Percentiles rank a stretch among this genome's conserved stretches.
phyloP scores from a whole-genome alignment of 2,329 filamentous ascomycete species.

The Neonectria magnoliae region DNA sequence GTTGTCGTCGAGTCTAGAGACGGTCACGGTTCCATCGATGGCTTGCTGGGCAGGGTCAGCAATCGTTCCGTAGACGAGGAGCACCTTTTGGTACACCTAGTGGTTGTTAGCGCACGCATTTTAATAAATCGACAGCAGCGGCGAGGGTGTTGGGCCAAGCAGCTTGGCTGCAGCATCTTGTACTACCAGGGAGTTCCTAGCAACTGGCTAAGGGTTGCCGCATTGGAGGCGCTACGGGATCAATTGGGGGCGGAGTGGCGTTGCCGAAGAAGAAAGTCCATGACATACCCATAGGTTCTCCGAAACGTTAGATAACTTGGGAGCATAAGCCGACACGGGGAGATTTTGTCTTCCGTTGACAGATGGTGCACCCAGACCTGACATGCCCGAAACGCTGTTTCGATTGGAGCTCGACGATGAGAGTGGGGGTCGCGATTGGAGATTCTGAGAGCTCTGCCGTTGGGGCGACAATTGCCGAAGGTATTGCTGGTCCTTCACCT shows the following conservation, averaged over 20 bases:
- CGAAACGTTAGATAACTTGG: conserved; percentile 79
- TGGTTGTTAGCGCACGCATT: conserved; percentile 36
- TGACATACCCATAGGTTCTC: conserved; percentile 85
- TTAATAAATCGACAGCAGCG: conserved; percentile 16
- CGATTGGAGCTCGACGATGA: conserved; percentile 60
- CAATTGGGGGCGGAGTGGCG: conserved; percentile 19
- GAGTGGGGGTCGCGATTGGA: conserved; percentile 50
- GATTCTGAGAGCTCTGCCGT: conserved; percentile 36
- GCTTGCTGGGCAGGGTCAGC: conserved; percentile 75
- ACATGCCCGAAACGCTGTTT: conserved; percentile 72
- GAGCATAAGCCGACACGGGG: conserved; percentile 81
- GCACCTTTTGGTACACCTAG: conserved; percentile 90
- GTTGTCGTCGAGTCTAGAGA: conserved; percentile 83
- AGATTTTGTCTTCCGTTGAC: conserved; percentile 64
- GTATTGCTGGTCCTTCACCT: conserved; percentile 59
- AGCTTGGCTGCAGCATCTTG: conserved; percentile 21
- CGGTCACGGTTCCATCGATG: conserved; percentile 81
- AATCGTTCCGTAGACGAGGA: conserved; percentile 83
- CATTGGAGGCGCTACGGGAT: conserved; percentile 19
- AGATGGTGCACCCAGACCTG: conserved; percentile 66
- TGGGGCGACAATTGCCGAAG: conserved; percentile 32
- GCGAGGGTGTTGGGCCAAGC: conserved; percentile 10
- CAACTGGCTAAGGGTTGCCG: conserved; percentile 26
- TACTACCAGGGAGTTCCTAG: conserved; percentile 19
- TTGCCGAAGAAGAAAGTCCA: conserved; percentile 28